Conservation (phyloP, 78 protist species). For the Chrysochromulina tobinii region DNA sequence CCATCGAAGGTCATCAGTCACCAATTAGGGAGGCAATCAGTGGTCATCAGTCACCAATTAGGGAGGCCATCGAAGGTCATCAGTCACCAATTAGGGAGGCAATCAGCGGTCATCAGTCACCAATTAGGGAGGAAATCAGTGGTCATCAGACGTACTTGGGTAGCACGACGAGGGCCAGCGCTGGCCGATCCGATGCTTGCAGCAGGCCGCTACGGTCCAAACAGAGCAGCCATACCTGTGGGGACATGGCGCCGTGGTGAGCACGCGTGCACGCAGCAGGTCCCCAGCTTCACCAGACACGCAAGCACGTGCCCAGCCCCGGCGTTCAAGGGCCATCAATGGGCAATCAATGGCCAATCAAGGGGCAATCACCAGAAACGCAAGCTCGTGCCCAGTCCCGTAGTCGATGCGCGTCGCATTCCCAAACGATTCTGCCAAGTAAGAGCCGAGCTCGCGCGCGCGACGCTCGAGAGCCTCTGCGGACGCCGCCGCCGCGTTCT, state of each 20-base stretch:
- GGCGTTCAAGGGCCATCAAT: no score
- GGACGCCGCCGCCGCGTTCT: neutral
- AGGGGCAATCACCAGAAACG: conserved; percentile 4
- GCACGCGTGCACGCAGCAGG: conserved; percentile 37
- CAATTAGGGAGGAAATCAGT: neutral
- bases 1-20: neutral
- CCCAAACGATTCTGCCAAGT: conserved; percentile 83
- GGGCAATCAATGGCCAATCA: no score
- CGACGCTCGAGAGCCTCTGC: no score
- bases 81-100: no score
- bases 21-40: no score
- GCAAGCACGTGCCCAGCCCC: conserved; percentile 1
- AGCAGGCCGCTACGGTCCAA: neutral
- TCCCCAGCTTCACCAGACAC: conserved; percentile 49
- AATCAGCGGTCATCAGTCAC: no score
- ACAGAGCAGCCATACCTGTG: conserved; percentile 31
- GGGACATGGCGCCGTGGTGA: neutral
- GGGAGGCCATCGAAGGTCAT: neutral
- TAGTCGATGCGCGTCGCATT: conserved; percentile 69
- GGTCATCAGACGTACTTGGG: no score
- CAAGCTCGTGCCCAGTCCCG: neutral
- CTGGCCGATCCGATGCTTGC: neutral
- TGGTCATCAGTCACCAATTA: no score
- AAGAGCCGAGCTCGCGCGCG: conserved; percentile 72
- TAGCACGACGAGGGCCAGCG: no score